Evolutionary conservation across 208 protist species (phyloP), one percentile per base, ranked within the genome.

Genomic region (Leishmania mexicana): DNA sequence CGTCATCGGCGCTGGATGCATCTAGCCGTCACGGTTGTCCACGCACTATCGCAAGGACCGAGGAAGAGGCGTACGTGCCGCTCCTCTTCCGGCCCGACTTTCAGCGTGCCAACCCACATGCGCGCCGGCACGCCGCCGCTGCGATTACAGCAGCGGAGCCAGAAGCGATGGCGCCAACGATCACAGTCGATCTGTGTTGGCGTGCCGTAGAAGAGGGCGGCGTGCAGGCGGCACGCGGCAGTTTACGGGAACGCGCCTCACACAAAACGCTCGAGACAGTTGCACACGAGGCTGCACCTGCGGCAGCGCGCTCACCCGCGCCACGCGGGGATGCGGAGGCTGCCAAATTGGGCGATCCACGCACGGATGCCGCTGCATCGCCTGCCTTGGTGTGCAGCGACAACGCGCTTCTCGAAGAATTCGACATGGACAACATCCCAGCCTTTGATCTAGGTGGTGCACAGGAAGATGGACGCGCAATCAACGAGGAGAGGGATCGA

Each of bases 41-140:
- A 45, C 35, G 54, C 53, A 45, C 8, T 31, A 19, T 21, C 21
- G 28, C 40, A 45, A 7, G 38, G 57, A 3, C 57, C 8, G 19
- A 4, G 40, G 54, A 45, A 58, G 24, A 73, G 17, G 71, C 17
- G 53, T 86, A 86, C 65, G 83, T 86, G 38, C 83, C 83, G 5
- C 75, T 86, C 57, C 83, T 86, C 31, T 86, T 83, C 49, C 83
- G 83, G 17, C 5, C 83, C 0, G 83, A 76, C 54, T 86, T 83
- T n/a, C 35, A 73, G 15, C 57, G 53, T 0, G 64, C 82, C 7
- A 49, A 70, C 7, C 47, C 74, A 38, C 72, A 51, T n/a, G 64
- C 64, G n/a, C 42, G 60, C 47, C 57, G 60, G 21, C 60, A 60
- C 64, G 42, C 76, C 49, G 45, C 62, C 24, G 21, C 17, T 24